Conservation (phyloP, 176 grass and related monocot species). For the Triticum aestivum region DNA sequence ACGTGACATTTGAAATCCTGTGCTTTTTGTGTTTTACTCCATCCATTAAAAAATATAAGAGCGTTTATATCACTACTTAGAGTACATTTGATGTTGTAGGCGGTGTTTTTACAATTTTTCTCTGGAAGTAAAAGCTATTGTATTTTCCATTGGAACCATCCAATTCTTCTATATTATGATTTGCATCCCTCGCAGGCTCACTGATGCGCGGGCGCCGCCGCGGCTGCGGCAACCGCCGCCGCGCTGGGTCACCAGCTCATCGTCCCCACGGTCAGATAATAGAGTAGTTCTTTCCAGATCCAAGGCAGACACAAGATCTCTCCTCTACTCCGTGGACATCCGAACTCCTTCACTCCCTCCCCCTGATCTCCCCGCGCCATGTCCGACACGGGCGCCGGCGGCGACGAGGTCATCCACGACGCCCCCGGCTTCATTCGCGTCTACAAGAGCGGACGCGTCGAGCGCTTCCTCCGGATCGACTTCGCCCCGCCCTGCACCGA, state of each 20-base stretch:
- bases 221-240: background rate
- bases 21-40: no score
- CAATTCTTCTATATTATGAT: background rate
- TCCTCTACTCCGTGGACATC: background rate
- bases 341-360: background rate
- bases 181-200: background rate
- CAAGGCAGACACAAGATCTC: background rate
- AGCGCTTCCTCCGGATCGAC: slow-evolving; percentile 50
- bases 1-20: no score
- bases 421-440: slow-evolving; percentile 58
- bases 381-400: slow-evolving; percentile 27
- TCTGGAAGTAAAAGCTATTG: background rate
- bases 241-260: background rate
- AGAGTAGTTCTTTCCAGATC: background rate
- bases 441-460: slow-evolving; percentile 61
- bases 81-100: no score
- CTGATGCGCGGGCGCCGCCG: background rate
- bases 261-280: no score
- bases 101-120: no score
- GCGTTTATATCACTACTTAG: no score
- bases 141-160: background rate
- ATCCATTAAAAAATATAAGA: no score
- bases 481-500: slow-evolving; percentile 46
- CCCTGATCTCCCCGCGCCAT: slow-evolving; percentile 19
- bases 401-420: slow-evolving; percentile 48